Evolutionary conservation across 495 filamentous ascomycete species (phyloP), one percentile per base, ranked within the genome.

Genomic region (Hyaloscypha variabilis): DNA sequence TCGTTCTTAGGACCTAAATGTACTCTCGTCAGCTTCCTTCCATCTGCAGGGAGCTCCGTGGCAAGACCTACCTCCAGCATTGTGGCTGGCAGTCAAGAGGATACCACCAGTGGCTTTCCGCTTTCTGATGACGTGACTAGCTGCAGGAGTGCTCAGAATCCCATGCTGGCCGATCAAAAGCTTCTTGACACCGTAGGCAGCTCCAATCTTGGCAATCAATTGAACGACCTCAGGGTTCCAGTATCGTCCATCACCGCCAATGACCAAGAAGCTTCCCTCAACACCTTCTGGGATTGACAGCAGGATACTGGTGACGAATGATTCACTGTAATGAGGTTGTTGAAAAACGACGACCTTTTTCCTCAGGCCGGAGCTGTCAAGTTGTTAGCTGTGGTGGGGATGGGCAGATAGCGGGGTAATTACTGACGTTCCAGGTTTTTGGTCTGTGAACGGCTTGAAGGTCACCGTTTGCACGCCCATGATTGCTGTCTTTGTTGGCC

Each of bases 281-380:
- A 79, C 93, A 66, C 95, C 96, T 78, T 99, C 95, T 49, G 95
- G 95, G 72, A 99, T 99, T 58, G 96, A 95, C 66, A 95, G 87
- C 72, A 99, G 85, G 74, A 97, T 94, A 77, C 91, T 92, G 58
- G 95, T 86, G 68, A 99, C 83, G 77, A 99, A 99, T 61, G 94
- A 88, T 77, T 99, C 96, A 79, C 91, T 92, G 83, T 99, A 99
- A 76, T 99, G 85, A 57, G 88, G 85, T 78, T 97, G 83, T 77
- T 99, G 92, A 84, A 99, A 99, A 75, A 97, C 90, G 75, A 90
- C 91, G 78, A 98, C 96, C 86, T 97, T 99, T 82, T 99, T 99
- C 67, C 95, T 92, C 71, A 99, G 90, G 72, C 95, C 95, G 67
- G 95, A 99, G 71, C 95, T 98, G 72, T 24, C 63, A 61, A 72